Evolutionary conservation across 768 basidiomycete genomes (phyloP).

Genomic region (Suillus subalutaceus): DNA sequence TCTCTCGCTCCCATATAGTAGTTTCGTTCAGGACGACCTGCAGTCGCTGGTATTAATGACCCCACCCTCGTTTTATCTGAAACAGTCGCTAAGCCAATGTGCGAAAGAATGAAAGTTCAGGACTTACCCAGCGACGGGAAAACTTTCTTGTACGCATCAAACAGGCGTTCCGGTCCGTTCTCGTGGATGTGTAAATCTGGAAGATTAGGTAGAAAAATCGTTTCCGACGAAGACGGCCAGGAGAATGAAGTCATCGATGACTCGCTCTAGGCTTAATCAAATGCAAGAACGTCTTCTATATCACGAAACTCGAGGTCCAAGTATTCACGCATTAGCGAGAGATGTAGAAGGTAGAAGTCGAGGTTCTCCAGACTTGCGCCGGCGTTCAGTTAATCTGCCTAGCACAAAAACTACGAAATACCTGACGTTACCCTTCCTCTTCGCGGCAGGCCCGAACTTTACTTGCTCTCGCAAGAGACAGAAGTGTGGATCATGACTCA

Average conservation of each 20-base stretch:
- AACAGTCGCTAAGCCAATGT: conserved; percentile 11
- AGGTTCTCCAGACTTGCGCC: conserved; percentile 63
- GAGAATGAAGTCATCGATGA: conserved; percentile 98
- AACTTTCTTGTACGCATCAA: conserved; percentile 94
- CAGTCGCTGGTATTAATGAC: conserved; percentile 76
- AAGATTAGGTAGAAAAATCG: conserved; percentile 94
- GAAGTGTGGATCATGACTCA: conserved; percentile 99
- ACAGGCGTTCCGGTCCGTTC: conserved; percentile 90
- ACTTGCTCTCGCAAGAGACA: conserved; percentile 97
- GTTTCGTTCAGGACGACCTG: conserved; percentile 91
- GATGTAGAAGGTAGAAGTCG: conserved; percentile 93
- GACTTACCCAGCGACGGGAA: conserved; percentile 71
- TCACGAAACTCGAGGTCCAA: conserved; percentile 92
- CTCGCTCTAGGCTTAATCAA: conserved; percentile 88
- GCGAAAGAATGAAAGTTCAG: not conserved
- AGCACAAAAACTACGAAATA: conserved; percentile 26
- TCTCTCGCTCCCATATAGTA: conserved; percentile 82
- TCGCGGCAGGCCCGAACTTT: conserved; percentile 85
- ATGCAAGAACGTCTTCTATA: conserved; percentile 66
- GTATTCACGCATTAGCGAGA: conserved; percentile 95
- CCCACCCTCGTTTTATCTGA: conserved; percentile 88
- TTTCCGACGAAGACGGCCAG: conserved; percentile 98
- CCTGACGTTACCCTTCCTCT: conserved; percentile 69
- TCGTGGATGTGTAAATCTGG: conserved; percentile 98
- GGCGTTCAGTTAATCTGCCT: conserved; percentile 14